Conservation (phyloP, 352 stramenopile genomes). For the Pythium biforme region DNA sequence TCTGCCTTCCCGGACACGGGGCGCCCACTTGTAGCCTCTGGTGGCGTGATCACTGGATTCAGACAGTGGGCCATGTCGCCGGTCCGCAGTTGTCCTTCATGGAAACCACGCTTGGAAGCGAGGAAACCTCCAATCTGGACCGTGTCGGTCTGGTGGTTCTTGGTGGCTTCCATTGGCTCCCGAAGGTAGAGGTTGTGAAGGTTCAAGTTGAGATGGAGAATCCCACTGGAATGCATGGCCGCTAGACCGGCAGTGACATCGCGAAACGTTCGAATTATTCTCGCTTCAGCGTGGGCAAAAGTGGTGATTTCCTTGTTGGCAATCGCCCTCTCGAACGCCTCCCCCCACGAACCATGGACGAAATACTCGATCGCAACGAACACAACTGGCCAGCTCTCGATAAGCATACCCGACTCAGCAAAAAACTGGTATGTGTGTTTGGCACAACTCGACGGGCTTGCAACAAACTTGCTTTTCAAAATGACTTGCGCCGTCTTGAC, state of each 20-base stretch:
- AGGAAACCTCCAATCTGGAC: conserved; percentile 47
- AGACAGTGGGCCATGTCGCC: conserved; percentile 43
- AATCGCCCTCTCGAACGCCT: conserved; percentile 29
- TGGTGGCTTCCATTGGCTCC: background rate
- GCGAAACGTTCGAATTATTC: conserved; percentile 36
- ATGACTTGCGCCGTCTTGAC: conserved; percentile 35
- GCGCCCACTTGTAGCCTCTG: conserved; percentile 31
- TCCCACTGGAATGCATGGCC: conserved; percentile 51
- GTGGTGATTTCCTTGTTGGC: conserved; percentile 15
- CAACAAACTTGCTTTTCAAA: conserved; percentile 45
- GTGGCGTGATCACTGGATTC: conserved; percentile 38
- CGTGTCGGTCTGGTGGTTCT: background rate
- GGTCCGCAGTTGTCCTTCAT: conserved; percentile 25
- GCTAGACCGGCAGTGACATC: conserved; percentile 48
- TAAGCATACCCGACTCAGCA: conserved; percentile 50
- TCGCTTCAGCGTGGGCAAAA: conserved; percentile 11
- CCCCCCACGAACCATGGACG: conserved; percentile 34
- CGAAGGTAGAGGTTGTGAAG: conserved; percentile 46
- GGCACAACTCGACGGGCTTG: conserved; percentile 26
- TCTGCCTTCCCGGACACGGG: conserved; percentile 49
- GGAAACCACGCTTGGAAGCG: conserved; percentile 43
- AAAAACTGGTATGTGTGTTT: conserved; percentile 69
- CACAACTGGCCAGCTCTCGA: conserved; percentile 61
- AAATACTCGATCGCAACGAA: conserved; percentile 55
- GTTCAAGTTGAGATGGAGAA: conserved; percentile 59